Conservation (phyloP, 768 basidiomycete genomes). For the Chalciporus sphaerocephalus region DNA sequence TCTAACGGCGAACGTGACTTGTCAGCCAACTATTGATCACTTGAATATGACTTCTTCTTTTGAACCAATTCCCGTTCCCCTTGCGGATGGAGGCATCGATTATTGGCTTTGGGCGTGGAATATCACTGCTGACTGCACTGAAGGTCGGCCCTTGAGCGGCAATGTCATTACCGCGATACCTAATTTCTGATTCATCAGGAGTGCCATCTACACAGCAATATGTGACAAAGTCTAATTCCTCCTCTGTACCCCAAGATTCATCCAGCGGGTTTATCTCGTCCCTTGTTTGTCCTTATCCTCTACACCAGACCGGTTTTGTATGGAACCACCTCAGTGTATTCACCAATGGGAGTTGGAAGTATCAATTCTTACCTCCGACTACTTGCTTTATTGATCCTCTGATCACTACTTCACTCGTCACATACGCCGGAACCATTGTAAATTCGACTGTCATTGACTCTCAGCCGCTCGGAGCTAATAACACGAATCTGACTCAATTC, state of each 20-base stretch:
- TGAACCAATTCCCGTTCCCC: not conserved
- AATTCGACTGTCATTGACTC: not conserved
- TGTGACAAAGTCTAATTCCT: not conserved
- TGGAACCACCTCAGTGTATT: constrained; percentile 4
- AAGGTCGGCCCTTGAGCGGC: not conserved
- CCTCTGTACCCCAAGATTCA: not conserved
- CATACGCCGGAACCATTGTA: constrained; percentile 4
- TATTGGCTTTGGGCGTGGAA: not conserved
- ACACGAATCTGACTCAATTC: constrained; percentile 10
- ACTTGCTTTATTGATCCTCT: constrained; percentile 12
- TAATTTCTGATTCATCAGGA: not conserved
- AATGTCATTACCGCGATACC: not conserved
- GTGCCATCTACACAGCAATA: not conserved
- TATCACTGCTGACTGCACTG: not conserved
- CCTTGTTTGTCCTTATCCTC: constrained; percentile 2
- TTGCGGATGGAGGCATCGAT: not conserved
- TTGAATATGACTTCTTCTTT: not conserved
- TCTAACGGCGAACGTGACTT: constrained; percentile 15
- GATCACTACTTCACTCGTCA: constrained; percentile 11
- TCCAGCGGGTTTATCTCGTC: constrained; percentile 1
- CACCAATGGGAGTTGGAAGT: constrained; percentile 8
- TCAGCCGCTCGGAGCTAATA: not conserved
- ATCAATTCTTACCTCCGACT: constrained; percentile 8
- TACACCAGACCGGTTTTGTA: not conserved
- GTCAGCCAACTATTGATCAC: not conserved